Base-by-base conservation (phyloP, 768 basidiomycete species). In the Gloeopeniophorella convolvens region DNA sequence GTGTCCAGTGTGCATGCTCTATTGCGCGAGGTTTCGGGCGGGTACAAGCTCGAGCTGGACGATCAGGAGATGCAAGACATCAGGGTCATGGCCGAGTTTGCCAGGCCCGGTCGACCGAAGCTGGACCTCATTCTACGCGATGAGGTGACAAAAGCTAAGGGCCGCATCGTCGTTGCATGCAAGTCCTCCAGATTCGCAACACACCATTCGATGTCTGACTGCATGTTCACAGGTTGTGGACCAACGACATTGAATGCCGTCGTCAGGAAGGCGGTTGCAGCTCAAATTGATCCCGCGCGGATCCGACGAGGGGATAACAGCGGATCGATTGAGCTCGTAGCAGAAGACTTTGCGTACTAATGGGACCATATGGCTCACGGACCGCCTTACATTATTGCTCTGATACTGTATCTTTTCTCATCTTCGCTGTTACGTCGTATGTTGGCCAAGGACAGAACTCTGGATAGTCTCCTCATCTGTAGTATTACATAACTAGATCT, bases 311-410 rank as follows among this genome's bases (percentile, higher is more conserved):
- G 80, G 3, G 80, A 83, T 63, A 69, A 72, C 64, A 73, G 77
- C 31, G 80, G 83, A 15, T 73, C 69, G 18, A 77, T 87, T 48
- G 65, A 74, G 24, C 72, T 86, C 45, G 71, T 83, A 26, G 79
- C 79, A 2, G 85, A 87, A 60, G 82, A 87, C 55, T 85, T 83
- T 59, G 76, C 77, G 49, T 79, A 75, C 57, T 85, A 63, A 75
- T 24, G 34, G 23, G 21, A 32, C 13, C 26, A 15, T 23, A 39
- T 13, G 37, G 37, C 37, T 13, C 20, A 23, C n/a, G n/a, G n/a
- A n/a, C n/a, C n/a, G n/a, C n/a, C 18, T 23, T 12, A 20, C 7
- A 11, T 13, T 1, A 31, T 27, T 12, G 26, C 50, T 51, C 36
- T 42, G 30, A 23, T 40, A n/a, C 31, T n/a, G 36, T 26, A 27